Conservation (phyloP, 805 yeast genomes). For the Candida quercuum region DNA sequence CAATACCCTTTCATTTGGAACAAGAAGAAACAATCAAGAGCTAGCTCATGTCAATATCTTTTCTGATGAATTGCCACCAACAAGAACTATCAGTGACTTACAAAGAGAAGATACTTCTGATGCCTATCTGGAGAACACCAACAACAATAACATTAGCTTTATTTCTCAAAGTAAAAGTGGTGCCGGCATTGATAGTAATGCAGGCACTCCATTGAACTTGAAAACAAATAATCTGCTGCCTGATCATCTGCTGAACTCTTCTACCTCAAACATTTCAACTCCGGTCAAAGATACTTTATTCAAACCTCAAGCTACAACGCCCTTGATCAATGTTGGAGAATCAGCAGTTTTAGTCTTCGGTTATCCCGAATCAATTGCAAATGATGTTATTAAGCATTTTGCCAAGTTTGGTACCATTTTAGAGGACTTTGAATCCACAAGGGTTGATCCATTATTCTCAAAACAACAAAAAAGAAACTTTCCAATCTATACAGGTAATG, state of each 20-base stretch:
- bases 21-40: slow-evolving; percentile 24
- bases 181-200: neutral
- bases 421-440: slow-evolving; percentile 58
- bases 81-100: slow-evolving; percentile 34
- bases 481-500: slow-evolving; percentile 79
- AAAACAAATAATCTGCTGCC: slow-evolving; percentile 7
- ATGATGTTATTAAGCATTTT: slow-evolving; percentile 64
- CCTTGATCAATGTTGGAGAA: slow-evolving; percentile 27
- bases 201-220: slow-evolving; percentile 1
- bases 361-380: slow-evolving; percentile 72
- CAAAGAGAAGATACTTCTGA: slow-evolving; percentile 30
- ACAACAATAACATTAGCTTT: slow-evolving; percentile 6
- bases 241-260: slow-evolving; percentile 8
- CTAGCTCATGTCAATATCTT: slow-evolving; percentile 25
- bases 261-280: neutral
- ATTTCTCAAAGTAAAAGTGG: slow-evolving; percentile 1
- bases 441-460: slow-evolving; percentile 22
- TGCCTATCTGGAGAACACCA: slow-evolving; percentile 14
- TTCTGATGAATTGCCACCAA: slow-evolving; percentile 37
- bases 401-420: slow-evolving; percentile 73
- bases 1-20: slow-evolving; percentile 33
- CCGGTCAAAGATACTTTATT: no score
- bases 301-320: no score
- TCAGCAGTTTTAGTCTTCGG: slow-evolving; percentile 83
- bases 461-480: slow-evolving; percentile 25